phyloP scores from a whole-genome alignment of 2,329 filamentous ascomycete genomes.

The Fusarium sp. region DNA sequence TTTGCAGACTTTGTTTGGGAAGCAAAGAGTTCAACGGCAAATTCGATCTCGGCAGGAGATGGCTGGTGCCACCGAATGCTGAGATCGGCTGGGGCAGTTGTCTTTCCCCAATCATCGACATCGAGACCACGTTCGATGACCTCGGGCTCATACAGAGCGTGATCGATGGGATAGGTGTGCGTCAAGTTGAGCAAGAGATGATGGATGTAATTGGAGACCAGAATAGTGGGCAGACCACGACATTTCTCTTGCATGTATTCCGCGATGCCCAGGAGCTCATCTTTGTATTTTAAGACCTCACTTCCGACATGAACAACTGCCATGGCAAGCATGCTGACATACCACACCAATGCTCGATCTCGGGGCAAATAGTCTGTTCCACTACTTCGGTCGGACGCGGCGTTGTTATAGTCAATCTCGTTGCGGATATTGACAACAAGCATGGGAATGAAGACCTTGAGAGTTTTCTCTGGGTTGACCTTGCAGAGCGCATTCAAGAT shows the following conservation, averaged over 20 bases:
- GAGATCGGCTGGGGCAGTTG: slow-evolving; percentile 77
- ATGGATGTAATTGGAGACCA: slow-evolving; percentile 97
- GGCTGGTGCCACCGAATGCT: slow-evolving; percentile 94
- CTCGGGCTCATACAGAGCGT: slow-evolving; percentile 84
- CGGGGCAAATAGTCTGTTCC: slow-evolving; percentile 93
- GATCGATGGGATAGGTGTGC: slow-evolving; percentile 92
- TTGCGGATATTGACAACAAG: slow-evolving; percentile 91
- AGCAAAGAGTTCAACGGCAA: slow-evolving; percentile 89
- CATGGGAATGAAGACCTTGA: slow-evolving; percentile 91
- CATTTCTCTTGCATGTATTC: slow-evolving; percentile 97
- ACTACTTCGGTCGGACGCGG: slow-evolving; percentile 92
- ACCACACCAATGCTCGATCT: slow-evolving; percentile 94
- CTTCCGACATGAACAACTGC: slow-evolving; percentile 95
- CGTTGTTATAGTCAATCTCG: slow-evolving; percentile 96
- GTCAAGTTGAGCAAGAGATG: slow-evolving; percentile 95
- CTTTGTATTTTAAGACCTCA: slow-evolving; percentile 87
- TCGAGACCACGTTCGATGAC: slow-evolving; percentile 76
- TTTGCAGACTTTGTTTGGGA: slow-evolving; percentile 83
- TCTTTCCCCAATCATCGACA: slow-evolving; percentile 84
- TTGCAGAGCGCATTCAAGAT: slow-evolving; percentile 97
- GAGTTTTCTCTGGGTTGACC: slow-evolving; percentile 90
- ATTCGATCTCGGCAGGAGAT: slow-evolving; percentile 80
- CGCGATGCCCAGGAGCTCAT: slow-evolving; percentile 90
- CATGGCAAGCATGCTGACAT: slow-evolving; percentile 97
- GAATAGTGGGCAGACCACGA: slow-evolving; percentile 90